Conservation (phyloP, 2,329 filamentous ascomycete species). For the Lomentospora prolificans region DNA sequence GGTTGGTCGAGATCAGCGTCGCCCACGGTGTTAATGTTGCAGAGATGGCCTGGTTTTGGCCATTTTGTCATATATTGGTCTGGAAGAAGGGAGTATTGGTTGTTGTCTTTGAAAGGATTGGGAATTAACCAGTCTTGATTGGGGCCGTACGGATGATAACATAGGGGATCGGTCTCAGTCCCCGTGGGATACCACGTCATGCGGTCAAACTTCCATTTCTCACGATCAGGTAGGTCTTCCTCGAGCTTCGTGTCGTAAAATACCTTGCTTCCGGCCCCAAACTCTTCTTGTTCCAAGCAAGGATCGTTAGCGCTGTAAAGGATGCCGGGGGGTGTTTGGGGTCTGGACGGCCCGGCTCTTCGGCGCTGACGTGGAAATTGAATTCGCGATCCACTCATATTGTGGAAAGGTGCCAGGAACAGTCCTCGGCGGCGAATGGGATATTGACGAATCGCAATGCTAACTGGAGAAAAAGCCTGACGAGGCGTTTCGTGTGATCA, state of each 20-base stretch:
- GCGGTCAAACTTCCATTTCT: background rate
- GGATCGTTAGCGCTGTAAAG: too few relatives aligned
- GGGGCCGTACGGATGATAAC: background rate
- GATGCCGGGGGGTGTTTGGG: too few relatives aligned
- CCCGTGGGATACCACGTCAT: background rate
- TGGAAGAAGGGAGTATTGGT: background rate
- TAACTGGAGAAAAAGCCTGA: too few relatives aligned
- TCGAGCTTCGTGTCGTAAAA: background rate
- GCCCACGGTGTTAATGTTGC: background rate
- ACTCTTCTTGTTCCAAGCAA: too few relatives aligned
- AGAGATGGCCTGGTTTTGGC: slow-evolving; percentile 3
- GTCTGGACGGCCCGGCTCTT: too few relatives aligned
- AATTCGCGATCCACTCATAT: too few relatives aligned
- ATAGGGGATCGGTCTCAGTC: background rate
- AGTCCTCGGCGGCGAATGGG: too few relatives aligned
- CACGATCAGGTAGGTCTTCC: background rate
- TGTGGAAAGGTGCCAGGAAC: too few relatives aligned
- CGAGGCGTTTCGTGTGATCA: too few relatives aligned
- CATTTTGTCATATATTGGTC: background rate
- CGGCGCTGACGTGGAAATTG: too few relatives aligned
- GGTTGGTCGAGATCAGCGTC: background rate
- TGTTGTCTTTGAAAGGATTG: background rate
- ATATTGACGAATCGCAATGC: too few relatives aligned
- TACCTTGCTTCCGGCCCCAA: too few relatives aligned
- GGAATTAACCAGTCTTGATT: background rate